Conservation (phyloP, 2,329 filamentous ascomycete genomes). For the Torrubiella hemipterigena region DNA sequence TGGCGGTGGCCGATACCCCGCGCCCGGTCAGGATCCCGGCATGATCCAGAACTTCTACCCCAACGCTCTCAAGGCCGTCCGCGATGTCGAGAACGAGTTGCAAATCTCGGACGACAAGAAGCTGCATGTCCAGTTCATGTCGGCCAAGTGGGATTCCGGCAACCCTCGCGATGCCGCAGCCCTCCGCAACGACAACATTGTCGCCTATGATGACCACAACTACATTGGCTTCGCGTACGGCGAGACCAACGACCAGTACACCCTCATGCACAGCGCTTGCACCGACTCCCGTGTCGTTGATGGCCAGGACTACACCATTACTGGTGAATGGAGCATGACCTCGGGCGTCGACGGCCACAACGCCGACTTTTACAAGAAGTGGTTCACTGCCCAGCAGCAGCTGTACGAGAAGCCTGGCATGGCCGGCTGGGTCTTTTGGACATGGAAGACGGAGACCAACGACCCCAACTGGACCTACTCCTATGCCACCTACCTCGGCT, state of each 20-base stretch:
- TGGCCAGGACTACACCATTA: slow-evolving; percentile 24
- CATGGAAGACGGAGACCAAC: slow-evolving; percentile 35
- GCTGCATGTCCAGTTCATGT: slow-evolving; percentile 35
- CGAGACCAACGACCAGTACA: slow-evolving; percentile 7
- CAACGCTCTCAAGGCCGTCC: slow-evolving; percentile 11
- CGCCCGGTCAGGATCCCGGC: slow-evolving; percentile 11
- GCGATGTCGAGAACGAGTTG: slow-evolving; percentile 11
- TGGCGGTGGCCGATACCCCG: slow-evolving; percentile 10
- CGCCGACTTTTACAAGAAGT: slow-evolving; percentile 39
- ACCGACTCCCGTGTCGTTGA: slow-evolving; percentile 27
- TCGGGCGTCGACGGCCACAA: slow-evolving; percentile 29
- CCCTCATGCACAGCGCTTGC: slow-evolving; percentile 25
- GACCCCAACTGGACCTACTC: slow-evolving; percentile 19
- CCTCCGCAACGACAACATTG: slow-evolving; percentile 24
- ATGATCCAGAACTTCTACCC: slow-evolving; percentile 12
- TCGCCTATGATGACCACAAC: slow-evolving; percentile 45
- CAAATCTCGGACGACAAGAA: slow-evolving; percentile 8
- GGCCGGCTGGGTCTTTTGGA: slow-evolving; percentile 48
- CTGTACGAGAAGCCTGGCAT: slow-evolving; percentile 35
- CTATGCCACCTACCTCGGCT: slow-evolving; percentile 10
- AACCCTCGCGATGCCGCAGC: slow-evolving; percentile 8
- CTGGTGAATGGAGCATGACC: slow-evolving; percentile 46
- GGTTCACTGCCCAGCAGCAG: slow-evolving; percentile 43
- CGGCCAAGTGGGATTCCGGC: slow-evolving; percentile 40
- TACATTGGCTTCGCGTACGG: slow-evolving; percentile 20